These are phyloP conservation scores for Auricularia sp. DNA, from an alignment of 768 basidiomycete species.

Conservation along the genomic window DNA sequence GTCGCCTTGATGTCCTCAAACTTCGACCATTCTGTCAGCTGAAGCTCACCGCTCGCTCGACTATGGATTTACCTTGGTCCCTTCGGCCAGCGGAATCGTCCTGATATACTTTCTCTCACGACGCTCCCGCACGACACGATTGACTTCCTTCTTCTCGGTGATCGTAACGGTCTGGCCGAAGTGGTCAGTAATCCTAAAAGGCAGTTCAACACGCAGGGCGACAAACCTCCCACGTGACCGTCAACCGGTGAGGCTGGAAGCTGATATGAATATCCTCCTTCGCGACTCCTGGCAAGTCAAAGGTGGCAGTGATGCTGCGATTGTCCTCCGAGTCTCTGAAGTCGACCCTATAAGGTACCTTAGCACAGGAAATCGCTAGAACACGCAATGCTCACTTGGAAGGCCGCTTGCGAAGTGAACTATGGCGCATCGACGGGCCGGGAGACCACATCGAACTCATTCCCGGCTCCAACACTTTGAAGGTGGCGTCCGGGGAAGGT, in stretches of 20 bases:
- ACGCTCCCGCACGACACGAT: conserved; percentile 50
- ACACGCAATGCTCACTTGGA: no score
- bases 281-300: conserved; percentile 57
- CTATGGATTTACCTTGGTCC: conserved; percentile 45
- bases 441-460: no score
- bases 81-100: conserved; percentile 63
- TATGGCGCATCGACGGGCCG: no score
- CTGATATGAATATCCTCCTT: conserved; percentile 72
- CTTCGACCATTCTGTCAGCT: conserved; percentile 23
- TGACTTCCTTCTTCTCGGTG: conserved; percentile 52
- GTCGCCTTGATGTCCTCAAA: conserved; percentile 66
- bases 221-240: conserved; percentile 49
- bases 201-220: no score
- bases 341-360: no score
- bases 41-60: no score
- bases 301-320: conserved; percentile 45
- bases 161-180: conserved; percentile 33
- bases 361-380: no score
- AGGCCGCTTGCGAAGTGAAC: no score
- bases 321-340: no score
- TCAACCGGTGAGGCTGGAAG: conserved; percentile 50
- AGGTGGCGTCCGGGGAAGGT: no score
- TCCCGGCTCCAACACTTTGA: no score
- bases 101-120: conserved; percentile 55
- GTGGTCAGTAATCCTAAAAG: no score